Percentiles rank a stretch among this genome's conserved stretches.
Evolutionary conservation across 2,329 filamentous ascomycete genomes (phyloP).

Genomic region (Monilinia fructicola): DNA sequence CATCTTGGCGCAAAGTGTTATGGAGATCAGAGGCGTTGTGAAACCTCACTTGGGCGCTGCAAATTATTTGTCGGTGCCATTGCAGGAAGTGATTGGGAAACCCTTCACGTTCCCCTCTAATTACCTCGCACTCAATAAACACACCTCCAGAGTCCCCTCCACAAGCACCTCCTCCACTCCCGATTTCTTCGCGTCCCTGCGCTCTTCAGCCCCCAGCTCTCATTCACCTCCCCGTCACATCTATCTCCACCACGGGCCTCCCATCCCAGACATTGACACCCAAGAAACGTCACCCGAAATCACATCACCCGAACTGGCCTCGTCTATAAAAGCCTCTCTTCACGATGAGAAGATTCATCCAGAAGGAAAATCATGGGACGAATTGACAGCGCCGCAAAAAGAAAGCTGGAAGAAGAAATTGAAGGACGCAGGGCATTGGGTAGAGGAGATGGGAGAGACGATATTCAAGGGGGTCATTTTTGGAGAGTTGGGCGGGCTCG

Average conservation of each 20-base stretch:
- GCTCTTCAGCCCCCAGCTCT: neutral
- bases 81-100: slow-evolving; percentile 35
- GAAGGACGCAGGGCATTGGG: slow-evolving; percentile 40
- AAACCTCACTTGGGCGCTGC: slow-evolving; percentile 33
- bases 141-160: neutral
- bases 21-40: slow-evolving; percentile 38
- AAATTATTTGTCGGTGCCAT: slow-evolving; percentile 31
- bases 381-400: slow-evolving; percentile 36
- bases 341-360: slow-evolving; percentile 34
- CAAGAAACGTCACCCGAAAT: neutral
- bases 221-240: neutral
- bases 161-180: neutral
- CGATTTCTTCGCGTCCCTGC: slow-evolving; percentile 17
- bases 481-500: slow-evolving; percentile 38
- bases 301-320: neutral
- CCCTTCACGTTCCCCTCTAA: slow-evolving; percentile 31
- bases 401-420: slow-evolving; percentile 38
- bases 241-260: neutral
- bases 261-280: neutral
- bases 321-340: slow-evolving; percentile 29
- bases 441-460: slow-evolving; percentile 37
- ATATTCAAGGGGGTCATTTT: slow-evolving; percentile 41
- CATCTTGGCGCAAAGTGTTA: slow-evolving; percentile 36
- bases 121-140: slow-evolving; percentile 12
- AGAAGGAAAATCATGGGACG: slow-evolving; percentile 37